A percentile compares a stretch with the other conserved stretches of the same genome.
Evolutionary conservation across 164 flowering plant species (phyloP).

Genomic region (Chloranthus sessilifolius): DNA sequence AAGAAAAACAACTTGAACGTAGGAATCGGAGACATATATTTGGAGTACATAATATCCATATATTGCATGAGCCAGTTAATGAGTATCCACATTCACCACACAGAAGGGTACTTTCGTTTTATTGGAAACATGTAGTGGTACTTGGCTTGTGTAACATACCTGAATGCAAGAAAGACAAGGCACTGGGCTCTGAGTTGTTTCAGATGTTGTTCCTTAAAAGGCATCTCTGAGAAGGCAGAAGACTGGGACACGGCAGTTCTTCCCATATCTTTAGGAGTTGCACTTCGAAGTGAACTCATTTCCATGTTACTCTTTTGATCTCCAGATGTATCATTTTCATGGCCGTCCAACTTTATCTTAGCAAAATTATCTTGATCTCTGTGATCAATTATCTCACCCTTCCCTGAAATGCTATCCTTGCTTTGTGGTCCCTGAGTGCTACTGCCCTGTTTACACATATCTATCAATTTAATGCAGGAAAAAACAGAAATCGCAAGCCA

Average conservation of each 20-base stretch:
- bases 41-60: no score
- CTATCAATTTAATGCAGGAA: background rate
- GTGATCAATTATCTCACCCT: background rate
- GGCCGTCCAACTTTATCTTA: constrained; percentile 1
- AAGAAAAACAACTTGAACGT: no score
- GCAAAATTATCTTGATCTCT: constrained; percentile 8
- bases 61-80: no score
- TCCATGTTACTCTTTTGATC: constrained; percentile 30
- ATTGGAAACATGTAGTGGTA: no score
- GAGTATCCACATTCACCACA: no score
- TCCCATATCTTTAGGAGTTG: constrained; percentile 49
- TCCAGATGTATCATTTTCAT: constrained; percentile 12
- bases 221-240: constrained; percentile 37
- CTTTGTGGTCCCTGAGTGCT: constrained; percentile 16
- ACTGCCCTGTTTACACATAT: constrained; percentile 33
- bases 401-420: constrained; percentile 13
- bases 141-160: constrained; percentile 27
- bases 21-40: no score
- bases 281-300: constrained; percentile 27
- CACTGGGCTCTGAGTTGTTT: constrained; percentile 98
- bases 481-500: background rate
- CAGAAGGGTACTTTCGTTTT: no score
- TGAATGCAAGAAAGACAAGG: constrained; percentile 92
- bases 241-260: constrained; percentile 40
- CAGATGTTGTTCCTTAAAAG: constrained; percentile 89